Evolutionary conservation across 345 rosid species (phyloP).

Genomic region (Rhizophora mangle): DNA sequence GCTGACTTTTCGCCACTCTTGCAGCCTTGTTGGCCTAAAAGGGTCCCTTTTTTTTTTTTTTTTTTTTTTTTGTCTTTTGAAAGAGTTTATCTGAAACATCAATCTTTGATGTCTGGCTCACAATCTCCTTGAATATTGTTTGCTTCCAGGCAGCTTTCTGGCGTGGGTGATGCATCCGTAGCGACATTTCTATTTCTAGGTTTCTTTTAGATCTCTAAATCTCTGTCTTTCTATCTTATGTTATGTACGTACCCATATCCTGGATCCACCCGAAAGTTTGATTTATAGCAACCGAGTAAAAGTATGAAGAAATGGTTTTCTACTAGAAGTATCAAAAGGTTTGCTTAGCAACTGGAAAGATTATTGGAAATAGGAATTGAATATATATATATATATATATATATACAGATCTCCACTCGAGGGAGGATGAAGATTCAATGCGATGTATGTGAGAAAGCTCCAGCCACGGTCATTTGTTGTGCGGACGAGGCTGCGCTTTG

Average conservation of each 20-base stretch:
- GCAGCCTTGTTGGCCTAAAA: too few relatives aligned
- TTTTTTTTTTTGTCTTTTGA: neutral
- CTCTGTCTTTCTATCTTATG: neutral
- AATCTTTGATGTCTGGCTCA: too few relatives aligned
- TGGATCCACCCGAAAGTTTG: neutral
- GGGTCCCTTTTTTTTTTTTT: neutral
- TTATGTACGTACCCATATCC: neutral
- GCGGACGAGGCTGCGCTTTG: constrained; percentile 99
- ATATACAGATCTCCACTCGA: neutral
- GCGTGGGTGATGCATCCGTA: neutral
- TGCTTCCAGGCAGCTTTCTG: neutral
- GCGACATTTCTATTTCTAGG: neutral
- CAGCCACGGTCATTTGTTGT: constrained; percentile 92
- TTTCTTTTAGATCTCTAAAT: neutral
- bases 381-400: neutral
- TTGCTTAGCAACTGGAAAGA: constrained; percentile 17
- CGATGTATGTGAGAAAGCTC: constrained; percentile 95
- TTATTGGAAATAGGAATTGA: neutral
- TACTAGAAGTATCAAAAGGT: neutral
- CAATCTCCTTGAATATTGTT: neutral
- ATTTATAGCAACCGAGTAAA: neutral
- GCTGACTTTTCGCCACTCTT: too few relatives aligned
- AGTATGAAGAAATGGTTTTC: neutral
- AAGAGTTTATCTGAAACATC: neutral
- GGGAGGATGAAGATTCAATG: constrained; percentile 87